Conservation (phyloP, 257 asterid genomes). For the Nicotiana tomentosiformis region DNA sequence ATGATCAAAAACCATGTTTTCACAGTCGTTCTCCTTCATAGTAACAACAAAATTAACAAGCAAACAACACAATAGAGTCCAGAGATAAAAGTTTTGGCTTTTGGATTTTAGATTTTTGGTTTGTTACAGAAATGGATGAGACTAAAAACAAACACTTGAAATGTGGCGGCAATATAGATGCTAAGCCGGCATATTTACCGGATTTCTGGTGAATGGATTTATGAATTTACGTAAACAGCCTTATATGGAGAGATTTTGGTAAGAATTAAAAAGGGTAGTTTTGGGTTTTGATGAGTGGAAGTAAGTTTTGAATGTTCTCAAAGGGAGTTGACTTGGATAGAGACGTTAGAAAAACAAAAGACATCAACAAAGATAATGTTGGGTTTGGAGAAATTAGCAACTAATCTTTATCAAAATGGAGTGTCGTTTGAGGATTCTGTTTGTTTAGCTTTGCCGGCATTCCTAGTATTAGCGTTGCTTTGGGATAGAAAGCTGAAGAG, state of each 20-base stretch:
- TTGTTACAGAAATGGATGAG: conserved; percentile 28
- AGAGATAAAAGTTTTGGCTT: background rate
- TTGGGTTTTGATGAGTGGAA: background rate
- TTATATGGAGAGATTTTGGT: background rate
- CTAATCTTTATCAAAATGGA: background rate
- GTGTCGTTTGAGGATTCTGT: conserved; percentile 42
- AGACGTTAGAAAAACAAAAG: conserved; percentile 13
- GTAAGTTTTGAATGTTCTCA: background rate
- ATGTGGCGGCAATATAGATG: conserved; percentile 69
- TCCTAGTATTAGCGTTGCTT: background rate
- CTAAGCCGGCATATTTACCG: conserved; percentile 49
- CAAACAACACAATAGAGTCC: conserved; percentile 8
- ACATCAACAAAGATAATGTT: background rate
- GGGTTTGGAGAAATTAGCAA: background rate
- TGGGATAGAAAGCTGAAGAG: background rate
- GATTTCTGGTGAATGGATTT: conserved; percentile 5
- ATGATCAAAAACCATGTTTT: conserved; percentile 13
- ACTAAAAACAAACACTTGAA: conserved; percentile 44
- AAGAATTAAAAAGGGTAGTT: background rate
- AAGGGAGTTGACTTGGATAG: conserved; percentile 18
- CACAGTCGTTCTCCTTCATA: conserved; percentile 40
- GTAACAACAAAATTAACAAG: background rate
- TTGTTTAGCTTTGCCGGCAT: conserved; percentile 31
- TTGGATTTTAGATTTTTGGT: conserved; percentile 6
- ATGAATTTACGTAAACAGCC: conserved; percentile 29